Percentiles rank a stretch among this genome's conserved stretches.
Evolutionary conservation across 2,329 filamentous ascomycete genomes (phyloP).

Genomic region (Fusarium burgessii): DNA sequence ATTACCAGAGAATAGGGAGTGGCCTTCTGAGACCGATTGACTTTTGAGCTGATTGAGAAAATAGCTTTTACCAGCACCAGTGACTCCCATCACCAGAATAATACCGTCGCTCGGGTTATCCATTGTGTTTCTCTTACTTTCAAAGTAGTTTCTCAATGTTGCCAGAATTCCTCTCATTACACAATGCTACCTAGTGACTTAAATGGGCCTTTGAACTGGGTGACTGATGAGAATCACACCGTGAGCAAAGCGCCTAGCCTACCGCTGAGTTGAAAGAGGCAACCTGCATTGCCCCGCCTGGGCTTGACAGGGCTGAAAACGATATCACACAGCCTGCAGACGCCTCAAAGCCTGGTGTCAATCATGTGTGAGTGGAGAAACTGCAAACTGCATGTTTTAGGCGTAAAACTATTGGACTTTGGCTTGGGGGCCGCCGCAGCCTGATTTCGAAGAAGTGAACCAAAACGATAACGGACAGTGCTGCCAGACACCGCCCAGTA

Average conservation of each 20-base stretch:
- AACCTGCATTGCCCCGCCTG: neutral
- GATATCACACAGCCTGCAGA: neutral
- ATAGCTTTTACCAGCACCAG: constrained; percentile 1
- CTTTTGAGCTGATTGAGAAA: neutral
- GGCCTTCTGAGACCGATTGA: neutral
- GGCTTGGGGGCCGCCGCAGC: neutral
- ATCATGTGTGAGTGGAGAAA: neutral
- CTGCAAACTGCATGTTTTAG: neutral
- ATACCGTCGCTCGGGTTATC: neutral
- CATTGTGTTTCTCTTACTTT: neutral
- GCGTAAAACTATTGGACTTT: neutral
- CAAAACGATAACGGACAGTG: no score
- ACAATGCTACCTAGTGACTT: neutral
- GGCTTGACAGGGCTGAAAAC: neutral
- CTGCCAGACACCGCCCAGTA: no score
- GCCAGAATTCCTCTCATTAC: no score
- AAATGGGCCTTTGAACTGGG: neutral
- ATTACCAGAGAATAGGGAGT: neutral
- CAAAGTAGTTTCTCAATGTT: no score
- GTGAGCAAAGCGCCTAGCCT: neutral
- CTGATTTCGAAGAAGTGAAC: neutral
- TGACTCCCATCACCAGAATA: constrained; percentile 1
- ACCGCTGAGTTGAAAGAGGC: no score
- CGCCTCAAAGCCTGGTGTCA: neutral
- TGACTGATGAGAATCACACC: neutral